Evolutionary conservation across 768 basidiomycete species (phyloP).

Genomic region (Rhizopogon vulgaris): DNA sequence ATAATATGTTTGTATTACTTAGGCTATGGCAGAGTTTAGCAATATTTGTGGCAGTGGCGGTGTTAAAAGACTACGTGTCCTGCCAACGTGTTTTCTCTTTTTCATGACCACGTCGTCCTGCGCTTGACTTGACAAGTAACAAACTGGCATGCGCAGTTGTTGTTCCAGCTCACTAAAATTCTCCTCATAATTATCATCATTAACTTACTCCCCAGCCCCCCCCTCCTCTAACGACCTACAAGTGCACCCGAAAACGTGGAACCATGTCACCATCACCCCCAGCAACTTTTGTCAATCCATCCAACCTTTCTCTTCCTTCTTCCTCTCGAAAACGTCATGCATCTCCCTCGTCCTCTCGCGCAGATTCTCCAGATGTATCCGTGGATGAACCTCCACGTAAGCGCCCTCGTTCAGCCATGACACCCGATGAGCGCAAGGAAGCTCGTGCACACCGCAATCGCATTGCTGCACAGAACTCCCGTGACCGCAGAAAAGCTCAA

Average conservation of each 20-base stretch:
- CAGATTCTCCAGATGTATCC: conserved; percentile 6
- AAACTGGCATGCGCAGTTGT: conserved; percentile 7
- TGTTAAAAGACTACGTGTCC: conserved; percentile 24
- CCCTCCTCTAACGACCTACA: background rate
- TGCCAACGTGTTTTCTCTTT: conserved; percentile 17
- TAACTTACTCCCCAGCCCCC: background rate
- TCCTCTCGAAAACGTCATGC: conserved; percentile 22
- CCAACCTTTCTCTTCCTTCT: conserved; percentile 33
- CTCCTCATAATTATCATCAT: conserved; percentile 18
- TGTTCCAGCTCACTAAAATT: background rate
- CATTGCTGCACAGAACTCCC: conserved; percentile 89
- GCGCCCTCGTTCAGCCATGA: conserved; percentile 56
- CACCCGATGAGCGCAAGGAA: conserved; percentile 77
- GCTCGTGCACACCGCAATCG: conserved; percentile 88
- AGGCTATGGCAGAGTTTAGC: conserved; percentile 6
- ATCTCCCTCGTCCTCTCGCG: conserved; percentile 19
- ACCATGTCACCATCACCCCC: conserved; percentile 19
- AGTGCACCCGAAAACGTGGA: background rate
- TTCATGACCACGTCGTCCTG: conserved; percentile 17
- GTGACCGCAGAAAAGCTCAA: conserved; percentile 86
- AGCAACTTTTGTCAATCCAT: conserved; percentile 29
- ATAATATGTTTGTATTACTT: too few relatives aligned
- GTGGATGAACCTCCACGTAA: conserved; percentile 59
- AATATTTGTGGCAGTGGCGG: conserved; percentile 17
- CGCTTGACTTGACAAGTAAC: background rate